Evolutionary conservation across 495 filamentous ascomycete species (phyloP).

Genomic region (Hypoxylon lenormandii): DNA sequence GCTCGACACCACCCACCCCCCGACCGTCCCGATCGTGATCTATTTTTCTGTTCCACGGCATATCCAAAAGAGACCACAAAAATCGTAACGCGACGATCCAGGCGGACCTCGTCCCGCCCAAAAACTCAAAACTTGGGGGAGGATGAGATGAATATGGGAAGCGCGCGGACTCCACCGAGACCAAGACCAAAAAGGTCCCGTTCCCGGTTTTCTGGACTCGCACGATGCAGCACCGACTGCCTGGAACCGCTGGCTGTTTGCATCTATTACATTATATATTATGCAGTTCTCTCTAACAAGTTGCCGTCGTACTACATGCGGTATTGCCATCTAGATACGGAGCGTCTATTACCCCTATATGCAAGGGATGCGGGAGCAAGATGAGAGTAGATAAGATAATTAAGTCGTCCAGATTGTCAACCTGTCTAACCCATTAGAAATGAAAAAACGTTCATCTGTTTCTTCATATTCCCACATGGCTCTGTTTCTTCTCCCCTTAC

Average conservation of each 20-base stretch:
- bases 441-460: no score
- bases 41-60: constrained; percentile 32
- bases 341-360: no score
- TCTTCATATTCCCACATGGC: no score
- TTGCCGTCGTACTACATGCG: not conserved
- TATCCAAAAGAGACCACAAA: constrained; percentile 6
- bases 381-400: no score
- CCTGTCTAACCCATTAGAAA: no score
- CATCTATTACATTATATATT: not conserved
- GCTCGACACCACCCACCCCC: no score
- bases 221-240: not conserved
- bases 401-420: no score
- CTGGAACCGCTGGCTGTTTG: not conserved
- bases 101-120: constrained; percentile 41
- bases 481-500: no score
- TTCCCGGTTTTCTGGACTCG: constrained; percentile 41
- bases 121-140: constrained; percentile 41
- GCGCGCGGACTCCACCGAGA: constrained; percentile 22
- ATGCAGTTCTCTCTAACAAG: not conserved
- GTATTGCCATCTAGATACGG: no score
- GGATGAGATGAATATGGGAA: not conserved
- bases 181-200: not conserved
- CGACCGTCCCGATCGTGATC: constrained; percentile 19
- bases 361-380: no score
- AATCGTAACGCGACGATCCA: constrained; percentile 17